Evolutionary conservation across 2,329 filamentous ascomycete genomes (phyloP).

Genomic region (Camillea tinctor): DNA sequence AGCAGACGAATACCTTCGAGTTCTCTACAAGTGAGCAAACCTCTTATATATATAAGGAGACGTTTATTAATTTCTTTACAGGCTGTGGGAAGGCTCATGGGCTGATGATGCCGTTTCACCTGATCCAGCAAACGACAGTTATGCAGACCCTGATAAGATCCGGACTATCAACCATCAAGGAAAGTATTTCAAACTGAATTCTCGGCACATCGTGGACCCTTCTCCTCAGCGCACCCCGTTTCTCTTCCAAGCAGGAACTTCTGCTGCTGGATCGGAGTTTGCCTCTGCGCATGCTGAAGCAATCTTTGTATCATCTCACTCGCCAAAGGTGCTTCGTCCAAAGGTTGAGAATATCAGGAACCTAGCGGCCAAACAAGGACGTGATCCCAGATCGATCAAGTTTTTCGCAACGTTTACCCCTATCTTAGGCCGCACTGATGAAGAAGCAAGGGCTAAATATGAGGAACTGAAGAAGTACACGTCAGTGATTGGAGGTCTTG

Average conservation of each 20-base stretch:
- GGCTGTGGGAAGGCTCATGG: conserved; percentile 56
- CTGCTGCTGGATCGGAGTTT: conserved; percentile 54
- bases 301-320: conserved; percentile 58
- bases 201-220: conserved; percentile 49
- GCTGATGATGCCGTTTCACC: conserved; percentile 55
- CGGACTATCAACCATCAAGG: conserved; percentile 60
- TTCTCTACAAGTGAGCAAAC: conserved; percentile 56
- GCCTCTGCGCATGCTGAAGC: conserved; percentile 59
- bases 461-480: conserved; percentile 51
- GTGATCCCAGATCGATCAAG: conserved; percentile 57
- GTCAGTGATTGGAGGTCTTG: conserved; percentile 52
- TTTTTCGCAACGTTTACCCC: conserved; percentile 53
- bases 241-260: conserved; percentile 60
- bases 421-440: conserved; percentile 48
- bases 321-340: conserved; percentile 45
- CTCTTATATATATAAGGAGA: neutral
- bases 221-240: conserved; percentile 58
- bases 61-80: conserved; percentile 21
- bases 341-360: conserved; percentile 53
- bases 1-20: conserved; percentile 60
- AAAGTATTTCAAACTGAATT: conserved; percentile 49
- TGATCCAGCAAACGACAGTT: conserved; percentile 53
- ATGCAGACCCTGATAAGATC: conserved; percentile 58
- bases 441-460: conserved; percentile 53
- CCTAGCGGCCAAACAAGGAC: conserved; percentile 48